A percentile compares a stretch with the other conserved stretches of the same genome.
phyloP scores from a whole-genome alignment of 1,284 basidiomycete genomes.

The Coriolopsis trogii region DNA sequence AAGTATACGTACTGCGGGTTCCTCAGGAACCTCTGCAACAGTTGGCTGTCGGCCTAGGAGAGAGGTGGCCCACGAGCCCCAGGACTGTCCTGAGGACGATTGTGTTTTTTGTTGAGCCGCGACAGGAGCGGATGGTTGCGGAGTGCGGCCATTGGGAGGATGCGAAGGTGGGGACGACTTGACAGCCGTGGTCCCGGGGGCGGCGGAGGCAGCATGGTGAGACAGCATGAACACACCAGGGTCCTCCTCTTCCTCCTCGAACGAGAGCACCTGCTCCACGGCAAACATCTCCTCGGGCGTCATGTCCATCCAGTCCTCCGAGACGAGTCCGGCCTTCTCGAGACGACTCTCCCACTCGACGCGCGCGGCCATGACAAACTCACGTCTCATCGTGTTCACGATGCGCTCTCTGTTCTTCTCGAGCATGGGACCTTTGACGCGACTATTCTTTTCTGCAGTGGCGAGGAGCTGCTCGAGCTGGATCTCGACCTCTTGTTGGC shows the following conservation, averaged over 20 bases:
- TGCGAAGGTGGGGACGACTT: constrained; percentile 5
- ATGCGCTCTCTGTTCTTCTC: constrained; percentile 13
- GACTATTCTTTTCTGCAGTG: constrained; percentile 13
- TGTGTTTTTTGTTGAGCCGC: constrained; percentile 13
- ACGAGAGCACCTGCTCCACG: constrained; percentile 22
- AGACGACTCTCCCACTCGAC: constrained; percentile 24
- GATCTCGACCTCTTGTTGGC: constrained; percentile 10
- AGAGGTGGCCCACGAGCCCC: no score
- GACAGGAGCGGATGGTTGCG: constrained; percentile 2
- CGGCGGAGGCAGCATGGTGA: constrained; percentile 5
- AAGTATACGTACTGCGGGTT: constrained; percentile 10
- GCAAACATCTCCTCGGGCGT: constrained; percentile 20
- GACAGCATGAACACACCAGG: constrained; percentile 4
- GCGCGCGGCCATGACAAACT: constrained; percentile 20
- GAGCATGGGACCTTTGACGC: constrained; percentile 11
- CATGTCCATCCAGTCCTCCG: constrained; percentile 26
- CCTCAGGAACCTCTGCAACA: constrained; percentile 14
- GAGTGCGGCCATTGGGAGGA: constrained; percentile 5
- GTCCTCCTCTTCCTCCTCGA: constrained; percentile 9
- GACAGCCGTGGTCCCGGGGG: constrained; percentile 6
- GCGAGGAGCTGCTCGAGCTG: constrained; percentile 13
- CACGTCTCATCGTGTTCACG: constrained; percentile 14
- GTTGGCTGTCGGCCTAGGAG: background rate
- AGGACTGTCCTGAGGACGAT: no score
- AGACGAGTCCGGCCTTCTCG: constrained; percentile 16